phyloP scores from a whole-genome alignment of 2,329 filamentous ascomycete genomes.

The Helotiales sp. region DNA sequence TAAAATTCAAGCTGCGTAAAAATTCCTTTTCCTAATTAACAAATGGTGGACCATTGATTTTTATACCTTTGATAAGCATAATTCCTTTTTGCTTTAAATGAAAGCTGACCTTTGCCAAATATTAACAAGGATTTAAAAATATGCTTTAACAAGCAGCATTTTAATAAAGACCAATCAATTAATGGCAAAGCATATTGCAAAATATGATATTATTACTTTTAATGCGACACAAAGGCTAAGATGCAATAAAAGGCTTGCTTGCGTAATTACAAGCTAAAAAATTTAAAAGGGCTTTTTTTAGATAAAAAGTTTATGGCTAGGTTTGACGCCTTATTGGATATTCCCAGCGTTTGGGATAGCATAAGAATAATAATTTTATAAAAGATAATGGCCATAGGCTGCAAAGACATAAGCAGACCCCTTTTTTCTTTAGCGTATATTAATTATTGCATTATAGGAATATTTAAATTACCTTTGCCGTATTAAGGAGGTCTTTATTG shows the following conservation, averaged over 20 bases:
- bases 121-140: no score
- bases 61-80: no score
- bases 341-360: constrained; percentile 22
- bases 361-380: constrained; percentile 29
- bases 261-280: constrained; percentile 1
- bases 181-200: neutral
- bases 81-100: no score
- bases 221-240: neutral
- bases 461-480: constrained; percentile 1
- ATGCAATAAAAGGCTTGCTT: neutral
- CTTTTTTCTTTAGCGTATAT: neutral
- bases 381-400: constrained; percentile 19
- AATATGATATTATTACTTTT: no score
- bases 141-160: no score
- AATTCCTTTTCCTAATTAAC: neutral
- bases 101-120: no score
- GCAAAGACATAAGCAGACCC: constrained; percentile 12
- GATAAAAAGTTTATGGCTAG: constrained; percentile 17
- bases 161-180: no score
- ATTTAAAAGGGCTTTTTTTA: neutral
- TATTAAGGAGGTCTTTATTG: neutral
- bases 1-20: neutral
- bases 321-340: constrained; percentile 26
- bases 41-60: neutral
- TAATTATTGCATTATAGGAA: constrained; percentile 11